A percentile compares a stretch with the other conserved stretches of the same genome.
Evolutionary conservation across 2,329 filamentous ascomycete genomes (phyloP).

Genomic region (Penicillium psychrosexuale): DNA sequence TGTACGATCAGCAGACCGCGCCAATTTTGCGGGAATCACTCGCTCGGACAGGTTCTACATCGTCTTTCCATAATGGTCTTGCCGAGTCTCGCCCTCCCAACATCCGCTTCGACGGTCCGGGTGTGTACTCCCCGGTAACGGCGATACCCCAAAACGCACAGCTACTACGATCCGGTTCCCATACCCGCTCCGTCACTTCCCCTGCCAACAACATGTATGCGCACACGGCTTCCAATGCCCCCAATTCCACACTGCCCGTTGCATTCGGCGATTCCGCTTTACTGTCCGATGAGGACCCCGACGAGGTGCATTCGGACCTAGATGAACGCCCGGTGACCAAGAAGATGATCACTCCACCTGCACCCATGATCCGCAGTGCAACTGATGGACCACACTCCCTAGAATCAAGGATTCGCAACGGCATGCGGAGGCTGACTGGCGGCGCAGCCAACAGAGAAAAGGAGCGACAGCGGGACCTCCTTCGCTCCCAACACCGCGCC

Average conservation of each 20-base stretch:
- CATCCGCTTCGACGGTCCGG: conserved; percentile 48
- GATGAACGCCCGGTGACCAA: conserved; percentile 59
- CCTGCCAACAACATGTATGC: conserved; percentile 56
- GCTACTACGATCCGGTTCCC: conserved; percentile 63
- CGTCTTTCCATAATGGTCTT: conserved; percentile 84
- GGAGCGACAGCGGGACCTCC: conserved; percentile 45
- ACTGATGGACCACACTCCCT: conserved; percentile 44
- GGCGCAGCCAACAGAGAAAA: conserved; percentile 43
- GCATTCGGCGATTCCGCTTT: conserved; percentile 56
- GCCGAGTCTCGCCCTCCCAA: conserved; percentile 65
- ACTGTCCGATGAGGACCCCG: conserved; percentile 72
- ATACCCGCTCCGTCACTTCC: conserved; percentile 80
- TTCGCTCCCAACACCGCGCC: conserved; percentile 45
- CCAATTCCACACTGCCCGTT: conserved; percentile 45
- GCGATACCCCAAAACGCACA: conserved; percentile 35
- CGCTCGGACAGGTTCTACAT: conserved; percentile 65
- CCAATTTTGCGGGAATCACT: conserved; percentile 84
- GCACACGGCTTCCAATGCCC: conserved; percentile 51
- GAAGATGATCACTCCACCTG: conserved; percentile 21
- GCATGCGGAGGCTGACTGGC: conserved; percentile 48
- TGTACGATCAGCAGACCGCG: conserved; percentile 90
- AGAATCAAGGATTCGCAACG: conserved; percentile 46
- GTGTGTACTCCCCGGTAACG: conserved; percentile 48
- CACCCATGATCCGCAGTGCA: conserved; percentile 32
- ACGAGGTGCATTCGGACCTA: conserved; percentile 77